Percentiles rank a stretch among this genome's conserved stretches.
Conservation (phyloP, 2,329 filamentous ascomycete species). For the Simplicillium sp. region DNA sequence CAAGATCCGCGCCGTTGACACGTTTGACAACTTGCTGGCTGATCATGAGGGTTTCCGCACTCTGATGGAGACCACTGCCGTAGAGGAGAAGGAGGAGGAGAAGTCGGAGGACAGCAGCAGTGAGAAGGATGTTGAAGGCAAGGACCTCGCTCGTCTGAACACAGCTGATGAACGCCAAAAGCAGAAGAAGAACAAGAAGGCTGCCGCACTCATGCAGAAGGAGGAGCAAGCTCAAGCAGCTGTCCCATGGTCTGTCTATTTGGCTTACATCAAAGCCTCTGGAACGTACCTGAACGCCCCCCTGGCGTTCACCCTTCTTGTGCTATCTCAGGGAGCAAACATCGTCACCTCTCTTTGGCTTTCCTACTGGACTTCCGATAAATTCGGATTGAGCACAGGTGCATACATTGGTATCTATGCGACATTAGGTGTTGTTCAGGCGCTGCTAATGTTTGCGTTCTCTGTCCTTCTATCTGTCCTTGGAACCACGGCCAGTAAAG, state of each 20-base stretch:
- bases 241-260: slow-evolving; percentile 73
- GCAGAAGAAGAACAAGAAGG: slow-evolving; percentile 49
- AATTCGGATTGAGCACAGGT: slow-evolving; percentile 57
- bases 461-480: slow-evolving; percentile 68
- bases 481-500: slow-evolving; percentile 73
- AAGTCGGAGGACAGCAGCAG: slow-evolving; percentile 38
- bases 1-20: slow-evolving; percentile 74
- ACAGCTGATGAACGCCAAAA: slow-evolving; percentile 17
- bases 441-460: slow-evolving; percentile 69
- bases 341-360: slow-evolving; percentile 87
- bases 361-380: slow-evolving; percentile 82
- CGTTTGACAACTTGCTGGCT: slow-evolving; percentile 79
- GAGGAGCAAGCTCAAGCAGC: slow-evolving; percentile 63
- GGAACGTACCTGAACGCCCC: slow-evolving; percentile 62
- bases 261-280: slow-evolving; percentile 66
- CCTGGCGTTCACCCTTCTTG: slow-evolving; percentile 51
- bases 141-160: slow-evolving; percentile 26
- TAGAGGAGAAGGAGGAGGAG: slow-evolving; percentile 52
- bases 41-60: slow-evolving; percentile 69
- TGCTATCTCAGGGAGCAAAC: slow-evolving; percentile 72
- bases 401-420: slow-evolving; percentile 67
- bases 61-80: slow-evolving; percentile 76
- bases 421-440: slow-evolving; percentile 61
- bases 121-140: slow-evolving; percentile 27
- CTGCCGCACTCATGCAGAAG: slow-evolving; percentile 59